A percentile compares a stretch with the other conserved stretches of the same genome.
Conservation (phyloP, 2,329 filamentous ascomycete species). For the Calonectria pseudoturangicola region DNA sequence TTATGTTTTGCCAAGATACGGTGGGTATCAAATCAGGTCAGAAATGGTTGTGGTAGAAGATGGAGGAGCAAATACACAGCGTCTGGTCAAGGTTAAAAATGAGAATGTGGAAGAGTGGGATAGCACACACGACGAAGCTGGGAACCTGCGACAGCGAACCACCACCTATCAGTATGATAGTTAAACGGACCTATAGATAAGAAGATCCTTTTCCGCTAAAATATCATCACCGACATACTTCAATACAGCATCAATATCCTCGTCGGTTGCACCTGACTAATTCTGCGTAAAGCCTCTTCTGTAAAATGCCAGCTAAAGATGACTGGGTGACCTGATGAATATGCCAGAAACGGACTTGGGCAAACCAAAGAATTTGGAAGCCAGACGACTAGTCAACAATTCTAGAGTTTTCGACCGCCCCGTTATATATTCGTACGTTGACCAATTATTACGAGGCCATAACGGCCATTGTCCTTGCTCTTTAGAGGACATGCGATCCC, state of each 20-base stretch:
- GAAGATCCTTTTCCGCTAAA: too few relatives aligned
- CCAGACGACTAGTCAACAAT: not conserved
- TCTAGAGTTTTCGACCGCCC: not conserved
- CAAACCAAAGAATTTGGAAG: not conserved
- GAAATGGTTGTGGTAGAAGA: conserved; percentile 67
- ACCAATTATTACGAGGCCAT: not conserved
- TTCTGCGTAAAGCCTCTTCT: too few relatives aligned
- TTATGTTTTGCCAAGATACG: conserved; percentile 69
- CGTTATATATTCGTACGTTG: not conserved
- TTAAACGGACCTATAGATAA: not conserved
- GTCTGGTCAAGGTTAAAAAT: conserved; percentile 72
- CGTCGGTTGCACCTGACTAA: not conserved
- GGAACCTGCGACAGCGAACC: conserved; percentile 42
- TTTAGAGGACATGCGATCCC: not conserved
- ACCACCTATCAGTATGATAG: conserved; percentile 1
- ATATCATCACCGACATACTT: too few relatives aligned
- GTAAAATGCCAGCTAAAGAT: not conserved
- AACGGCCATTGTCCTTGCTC: not conserved
- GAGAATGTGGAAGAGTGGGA: conserved; percentile 73
- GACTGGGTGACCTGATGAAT: not conserved
- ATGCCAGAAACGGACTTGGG: not conserved
- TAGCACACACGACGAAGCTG: conserved; percentile 71
- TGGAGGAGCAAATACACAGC: conserved; percentile 63
- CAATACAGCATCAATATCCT: not conserved
- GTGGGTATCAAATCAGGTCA: conserved; percentile 73